A percentile compares a stretch with the other conserved stretches of the same genome.
Conservation (phyloP, 495 filamentous ascomycete genomes). For the Aspergillus olivimuriae region DNA sequence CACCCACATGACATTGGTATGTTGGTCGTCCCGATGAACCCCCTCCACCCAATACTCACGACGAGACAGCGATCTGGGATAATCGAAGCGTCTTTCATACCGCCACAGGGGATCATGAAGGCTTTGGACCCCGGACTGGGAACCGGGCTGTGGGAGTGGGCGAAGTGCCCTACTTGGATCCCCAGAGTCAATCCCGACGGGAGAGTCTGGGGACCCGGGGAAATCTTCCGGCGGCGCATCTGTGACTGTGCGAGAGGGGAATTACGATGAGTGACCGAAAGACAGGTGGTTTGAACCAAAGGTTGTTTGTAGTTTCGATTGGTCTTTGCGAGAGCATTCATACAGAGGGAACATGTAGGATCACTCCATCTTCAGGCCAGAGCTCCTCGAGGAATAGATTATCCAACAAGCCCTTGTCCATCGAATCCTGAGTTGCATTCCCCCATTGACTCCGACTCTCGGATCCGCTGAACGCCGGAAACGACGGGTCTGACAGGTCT, state of each 20-base stretch:
- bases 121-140: conserved; percentile 51
- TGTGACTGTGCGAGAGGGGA: too few species aligned
- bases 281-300: too few species aligned
- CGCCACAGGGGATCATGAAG: conserved; percentile 60
- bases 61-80: conserved; percentile 61
- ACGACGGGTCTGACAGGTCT: too few species aligned
- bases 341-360: too few species aligned
- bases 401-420: too few species aligned
- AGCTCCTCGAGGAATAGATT: conserved; percentile 12
- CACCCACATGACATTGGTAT: conserved; percentile 45
- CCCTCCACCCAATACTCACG: not conserved
- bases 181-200: conserved; percentile 33
- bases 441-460: too few species aligned
- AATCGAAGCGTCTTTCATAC: conserved; percentile 64
- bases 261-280: too few species aligned
- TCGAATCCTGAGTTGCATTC: too few species aligned
- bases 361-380: conserved; percentile 10
- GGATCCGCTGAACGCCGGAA: too few species aligned
- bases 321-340: too few species aligned
- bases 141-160: conserved; percentile 57
- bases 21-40: not conserved
- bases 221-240: conserved; percentile 15
- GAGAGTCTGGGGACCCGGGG: conserved; percentile 26
- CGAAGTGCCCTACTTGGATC: conserved; percentile 59
- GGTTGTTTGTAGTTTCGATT: too few species aligned